These are phyloP conservation scores for Xanthoconium purpureum DNA, from an alignment of 768 basidiomycete genomes.

Conservation along the genomic window DNA sequence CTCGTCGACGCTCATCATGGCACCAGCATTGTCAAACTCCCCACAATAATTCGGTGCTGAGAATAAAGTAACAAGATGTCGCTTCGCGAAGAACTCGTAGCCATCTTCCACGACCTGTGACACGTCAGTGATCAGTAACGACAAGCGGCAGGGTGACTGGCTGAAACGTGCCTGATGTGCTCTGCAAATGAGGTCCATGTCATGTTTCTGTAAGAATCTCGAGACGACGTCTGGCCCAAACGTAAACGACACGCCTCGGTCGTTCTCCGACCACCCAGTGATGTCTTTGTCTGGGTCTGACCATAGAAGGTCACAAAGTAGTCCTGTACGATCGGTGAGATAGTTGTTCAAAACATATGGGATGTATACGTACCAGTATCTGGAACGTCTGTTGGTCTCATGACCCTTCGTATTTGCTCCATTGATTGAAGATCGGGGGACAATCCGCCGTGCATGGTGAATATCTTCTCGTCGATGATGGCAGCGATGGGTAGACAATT, in stretches of 20 bases:
- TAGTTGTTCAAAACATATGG: not conserved
- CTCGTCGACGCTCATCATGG: constrained; percentile 99
- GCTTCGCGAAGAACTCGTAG: constrained; percentile 98
- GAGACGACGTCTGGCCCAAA: constrained; percentile 98
- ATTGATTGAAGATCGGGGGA: constrained; percentile 97
- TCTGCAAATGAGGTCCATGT: constrained; percentile 98
- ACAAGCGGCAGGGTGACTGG: not conserved
- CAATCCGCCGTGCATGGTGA: constrained; percentile 98
- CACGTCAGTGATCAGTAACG: not conserved
- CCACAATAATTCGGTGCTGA: constrained; percentile 95
- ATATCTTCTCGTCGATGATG: constrained; percentile 99
- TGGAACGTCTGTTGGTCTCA: constrained; percentile 98
- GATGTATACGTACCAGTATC: constrained; percentile 72
- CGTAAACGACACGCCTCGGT: constrained; percentile 97
- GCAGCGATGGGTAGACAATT: constrained; percentile 99
- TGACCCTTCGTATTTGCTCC: constrained; percentile 99
- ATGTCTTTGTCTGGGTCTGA: constrained; percentile 99
- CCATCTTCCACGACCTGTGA: constrained; percentile 94
- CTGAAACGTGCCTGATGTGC: constrained; percentile 82
- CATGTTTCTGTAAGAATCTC: constrained; percentile 97
- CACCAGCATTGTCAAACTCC: constrained; percentile 98
- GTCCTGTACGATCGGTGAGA: constrained; percentile 46
- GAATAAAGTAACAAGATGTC: constrained; percentile 94
- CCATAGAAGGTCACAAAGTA: constrained; percentile 96
- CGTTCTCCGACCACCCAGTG: constrained; percentile 99